Percentiles rank a stretch among this genome's conserved stretches.
These are phyloP conservation scores for Fistulina hepatica DNA, from an alignment of 1,284 basidiomycete species.

Conservation along the genomic window DNA sequence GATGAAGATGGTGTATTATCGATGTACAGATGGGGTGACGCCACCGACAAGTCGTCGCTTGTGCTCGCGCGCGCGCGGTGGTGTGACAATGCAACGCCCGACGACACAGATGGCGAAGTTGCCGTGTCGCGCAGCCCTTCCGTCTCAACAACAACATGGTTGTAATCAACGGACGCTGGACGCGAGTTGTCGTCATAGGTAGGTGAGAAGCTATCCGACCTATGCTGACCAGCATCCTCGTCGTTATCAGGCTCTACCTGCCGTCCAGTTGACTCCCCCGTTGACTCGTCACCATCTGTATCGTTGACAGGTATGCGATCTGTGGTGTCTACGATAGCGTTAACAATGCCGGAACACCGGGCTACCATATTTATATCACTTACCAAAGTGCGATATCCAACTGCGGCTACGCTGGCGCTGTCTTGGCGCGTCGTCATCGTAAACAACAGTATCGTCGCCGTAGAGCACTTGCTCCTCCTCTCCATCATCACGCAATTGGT, in stretches of 20 bases:
- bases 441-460: slow-evolving; percentile 34
- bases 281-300: slow-evolving; percentile 44
- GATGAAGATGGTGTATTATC: too few relatives aligned
- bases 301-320: slow-evolving; percentile 52
- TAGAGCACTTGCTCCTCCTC: slow-evolving; percentile 54
- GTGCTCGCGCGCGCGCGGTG: too few relatives aligned
- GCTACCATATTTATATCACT: slow-evolving; percentile 18
- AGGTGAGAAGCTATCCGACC: slow-evolving; percentile 25
- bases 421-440: slow-evolving; percentile 29
- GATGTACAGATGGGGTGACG: too few relatives aligned
- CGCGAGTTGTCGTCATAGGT: slow-evolving; percentile 36
- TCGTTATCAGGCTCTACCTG: slow-evolving; percentile 29
- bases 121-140: slow-evolving; percentile 44
- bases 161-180: slow-evolving; percentile 41
- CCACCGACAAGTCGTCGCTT: slow-evolving; percentile 39
- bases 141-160: slow-evolving; percentile 48
- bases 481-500: slow-evolving; percentile 43
- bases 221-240: slow-evolving; percentile 14
- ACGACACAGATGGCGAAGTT: slow-evolving; percentile 38
- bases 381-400: slow-evolving; percentile 64
- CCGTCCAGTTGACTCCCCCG: slow-evolving; percentile 32
- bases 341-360: slow-evolving; percentile 8
- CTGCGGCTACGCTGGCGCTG: slow-evolving; percentile 55
- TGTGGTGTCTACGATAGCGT: slow-evolving; percentile 33
- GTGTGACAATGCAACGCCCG: slow-evolving; percentile 33